Base-by-base conservation (phyloP, 768 basidiomycete species). In the Postia placenta region DNA sequence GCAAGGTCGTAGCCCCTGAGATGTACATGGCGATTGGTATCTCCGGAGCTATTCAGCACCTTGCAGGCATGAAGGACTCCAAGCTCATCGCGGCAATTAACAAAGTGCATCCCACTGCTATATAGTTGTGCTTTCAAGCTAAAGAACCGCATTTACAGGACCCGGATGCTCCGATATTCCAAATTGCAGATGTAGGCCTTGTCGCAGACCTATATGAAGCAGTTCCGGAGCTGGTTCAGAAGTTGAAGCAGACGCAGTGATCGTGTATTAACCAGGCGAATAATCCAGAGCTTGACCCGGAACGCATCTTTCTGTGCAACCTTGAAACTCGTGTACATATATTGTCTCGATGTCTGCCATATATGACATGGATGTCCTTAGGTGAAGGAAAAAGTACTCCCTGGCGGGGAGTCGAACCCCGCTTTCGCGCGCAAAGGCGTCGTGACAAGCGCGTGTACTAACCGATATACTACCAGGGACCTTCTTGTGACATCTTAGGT, bases 1-100 rank as follows among this genome's bases (percentile, higher is more conserved):
- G 96, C 48, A 98, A 98, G 69, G 88, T 99, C 28, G 94, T 98
- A 37, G 95, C 96, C 2, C 95, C 96, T 0, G 90, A 95, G 63
- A 71, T 99, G 46, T 99, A 99, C 69, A 79, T 98, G 68, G 96
- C 96, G 3, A 68, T 98, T 42, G 96, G 96, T 44, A 98, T 99
- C 58, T 96, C 93, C 7, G 96, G 96, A 15, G 96, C 96, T 12
- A 99, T 98, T 59, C 96, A 99, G 69, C 96, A 99, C 72, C 73
- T 98, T 47, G 96, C 96, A 19, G 96, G 96, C 7, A 99, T 98
- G 96, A 99, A 99, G 66, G 96, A 97, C 61, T 93, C 91, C 11
- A 99, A 98, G 72, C 74, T 97, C 55, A 99, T 99, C 53, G 95
- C 96, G 26, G 96, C 96, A 3, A 78, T 99, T 53, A 99, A 99